Evolutionary conservation across 1,284 basidiomycete genomes (phyloP).

Genomic region (Marasmius tenuissimus): DNA sequence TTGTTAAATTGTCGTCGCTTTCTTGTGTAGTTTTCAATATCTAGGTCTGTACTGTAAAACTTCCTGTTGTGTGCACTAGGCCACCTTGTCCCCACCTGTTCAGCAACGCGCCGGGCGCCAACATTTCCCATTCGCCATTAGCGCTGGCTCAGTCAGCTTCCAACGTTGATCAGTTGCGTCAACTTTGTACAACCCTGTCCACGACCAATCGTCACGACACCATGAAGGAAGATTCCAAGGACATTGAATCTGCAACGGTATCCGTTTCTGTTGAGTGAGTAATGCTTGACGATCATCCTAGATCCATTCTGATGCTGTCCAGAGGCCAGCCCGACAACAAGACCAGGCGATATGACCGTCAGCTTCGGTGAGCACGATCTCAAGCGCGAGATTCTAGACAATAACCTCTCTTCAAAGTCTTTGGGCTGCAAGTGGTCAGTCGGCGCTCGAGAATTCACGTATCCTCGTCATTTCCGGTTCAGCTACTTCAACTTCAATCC

Average conservation of each 20-base stretch:
- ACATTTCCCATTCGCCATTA: too few species aligned
- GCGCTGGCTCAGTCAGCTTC: neutral
- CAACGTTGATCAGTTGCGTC: neutral
- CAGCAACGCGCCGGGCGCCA: too few species aligned
- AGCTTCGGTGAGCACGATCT: conserved; percentile 68
- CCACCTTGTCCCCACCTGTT: too few species aligned
- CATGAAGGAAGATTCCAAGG: neutral
- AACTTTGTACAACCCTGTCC: neutral
- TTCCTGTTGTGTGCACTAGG: neutral
- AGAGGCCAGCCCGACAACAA: conserved; percentile 69
- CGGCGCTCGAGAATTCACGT: conserved; percentile 84
- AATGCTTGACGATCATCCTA: neutral
- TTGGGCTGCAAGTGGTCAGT: conserved; percentile 94
- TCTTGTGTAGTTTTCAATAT: neutral
- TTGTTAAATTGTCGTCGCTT: neutral
- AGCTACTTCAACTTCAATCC: conserved; percentile 80
- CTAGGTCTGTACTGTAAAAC: neutral
- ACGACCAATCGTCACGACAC: neutral
- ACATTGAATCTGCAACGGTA: neutral
- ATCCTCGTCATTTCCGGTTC: conserved; percentile 81
- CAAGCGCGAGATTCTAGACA: neutral
- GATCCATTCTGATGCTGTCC: neutral
- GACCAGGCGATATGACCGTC: conserved; percentile 88
- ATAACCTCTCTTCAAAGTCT: conserved; percentile 50
- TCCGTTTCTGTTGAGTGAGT: neutral